Base-by-base conservation (phyloP, 2,329 filamentous ascomycete species). In the Chaetomiaceae sp. region DNA sequence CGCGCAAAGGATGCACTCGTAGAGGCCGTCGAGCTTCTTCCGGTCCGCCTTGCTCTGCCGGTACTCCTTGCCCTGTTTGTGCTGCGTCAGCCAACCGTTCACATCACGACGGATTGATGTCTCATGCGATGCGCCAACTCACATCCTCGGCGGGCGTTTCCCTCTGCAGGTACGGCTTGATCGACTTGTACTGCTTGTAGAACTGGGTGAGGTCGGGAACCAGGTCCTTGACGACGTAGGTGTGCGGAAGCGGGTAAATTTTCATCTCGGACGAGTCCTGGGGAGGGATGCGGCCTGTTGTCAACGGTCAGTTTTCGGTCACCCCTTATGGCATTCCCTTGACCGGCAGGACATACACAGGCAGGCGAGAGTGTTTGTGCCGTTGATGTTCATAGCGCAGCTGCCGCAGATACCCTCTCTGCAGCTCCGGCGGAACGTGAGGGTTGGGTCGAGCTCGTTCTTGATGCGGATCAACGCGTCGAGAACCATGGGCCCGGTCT, bases 121-220 rank as follows among this genome's bases (percentile, higher is more conserved):
- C 10, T 4, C 17, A 22, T n/a, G 18, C 14, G 19, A 10, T 4
- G 7, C 9, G 11, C 22, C 33, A 5, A 76, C 85, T 67, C 78
- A 94, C 88, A 65, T 96, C 87, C 58, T 83, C 80, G 35, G 88
- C 74, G 45, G 87, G 84, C 22, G 88, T 93, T 55, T 90, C 84
- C 63, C 89, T 82, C 75, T 97, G 93, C 44, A 98, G 83, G 69
- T 95, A 98, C 35, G 93, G 93, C 83, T 97, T 95, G 73, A 98
- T 96, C 14, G 90, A 96, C 74, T 96, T 95, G 81, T 98, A 98
- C 78, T 98, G 93, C 80, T 97, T 97, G 82, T 98, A 98, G 75
- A 98, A 97, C 64, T 93, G 86, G 53, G 93, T 98, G 74, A 98
- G 75, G 67, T 98, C 93, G 49, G 93, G 91, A 27, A 98, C 93